Base-by-base conservation (phyloP, 2,329 filamentous ascomycete genomes). In the Botrytis pseudocinerea region DNA sequence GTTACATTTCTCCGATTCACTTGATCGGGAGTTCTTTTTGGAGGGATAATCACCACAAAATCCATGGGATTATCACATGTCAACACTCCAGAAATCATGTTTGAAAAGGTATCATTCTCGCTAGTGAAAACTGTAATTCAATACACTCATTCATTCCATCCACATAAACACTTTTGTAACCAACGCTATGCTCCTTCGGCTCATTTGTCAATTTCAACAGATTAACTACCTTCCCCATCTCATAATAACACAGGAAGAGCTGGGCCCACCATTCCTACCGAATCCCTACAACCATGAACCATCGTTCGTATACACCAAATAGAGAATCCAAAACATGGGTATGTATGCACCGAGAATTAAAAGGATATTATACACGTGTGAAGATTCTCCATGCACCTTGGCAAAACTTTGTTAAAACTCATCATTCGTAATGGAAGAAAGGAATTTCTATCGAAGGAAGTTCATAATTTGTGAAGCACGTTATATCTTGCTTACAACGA, bases 401-500 rank as follows among this genome's bases (percentile, higher is more conserved):
- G 42, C 12, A 71, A 65, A 54, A 65, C 54, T 66, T 69, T 68
- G 40, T 51, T 54, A 54, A 71, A 65, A 65, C 54, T 71, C 69
- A 71, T 71, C 69, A 71, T 57, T 71, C 60, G 42, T 48, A 60
- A 64, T 20, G 42, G 46, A 57, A 28, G 32, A 57, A 60, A 44
- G 28, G 22, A 20, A 68, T 12, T 64, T 44, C 42, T 35, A 28
- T 48, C 35, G 54, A 60, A 28, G 40, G 35, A 44, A 54, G 48
- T 60, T n/a, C 35, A 46, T 38, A 32, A 18, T 51, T 48, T n/a
- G 22, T 38, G 51, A 10, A 62, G 22, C 35, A 25, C 75, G 75
- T 79, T 72, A 79, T 76, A 76, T 78, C 72, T 76, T 77, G 63
- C 64, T 72, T 28, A 79, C 76, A 57, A 73, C 76, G 20, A 70